A percentile compares a stretch with the other conserved stretches of the same genome.
Evolutionary conservation across 2,329 filamentous ascomycete genomes (phyloP).

Genomic region (Monosporascus sp.): DNA sequence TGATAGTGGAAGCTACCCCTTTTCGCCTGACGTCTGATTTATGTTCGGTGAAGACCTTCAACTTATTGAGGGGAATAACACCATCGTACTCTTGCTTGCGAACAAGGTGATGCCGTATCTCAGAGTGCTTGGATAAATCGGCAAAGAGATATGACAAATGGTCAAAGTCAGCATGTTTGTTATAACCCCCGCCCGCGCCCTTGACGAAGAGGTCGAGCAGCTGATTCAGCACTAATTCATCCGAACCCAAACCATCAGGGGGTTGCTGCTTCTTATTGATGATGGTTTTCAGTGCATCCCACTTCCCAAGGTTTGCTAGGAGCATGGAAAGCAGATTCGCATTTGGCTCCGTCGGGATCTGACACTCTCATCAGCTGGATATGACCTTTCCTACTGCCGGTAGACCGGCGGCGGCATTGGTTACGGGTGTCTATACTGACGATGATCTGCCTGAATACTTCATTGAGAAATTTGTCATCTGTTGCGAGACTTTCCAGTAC

Average conservation of each 20-base stretch:
- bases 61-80: conserved; percentile 84
- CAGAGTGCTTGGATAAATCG: conserved; percentile 76
- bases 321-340: conserved; percentile 87
- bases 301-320: conserved; percentile 85
- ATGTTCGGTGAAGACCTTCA: conserved; percentile 93
- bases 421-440: conserved; percentile 41
- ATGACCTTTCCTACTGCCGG: conserved; percentile 1
- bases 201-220: conserved; percentile 95
- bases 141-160: conserved; percentile 94
- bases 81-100: conserved; percentile 69
- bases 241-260: conserved; percentile 65
- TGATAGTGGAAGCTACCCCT: conserved; percentile 94
- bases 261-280: conserved; percentile 61
- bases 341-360: conserved; percentile 71
- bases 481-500: conserved; percentile 66
- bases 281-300: conserved; percentile 64
- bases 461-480: conserved; percentile 77
- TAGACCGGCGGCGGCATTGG: not conserved
- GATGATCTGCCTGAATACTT: conserved; percentile 67
- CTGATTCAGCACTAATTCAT: conserved; percentile 76
- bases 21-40: conserved; percentile 74
- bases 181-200: conserved; percentile 75
- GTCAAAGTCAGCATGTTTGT: conserved; percentile 81
- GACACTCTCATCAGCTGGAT: conserved; percentile 9
- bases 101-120: conserved; percentile 71